Base-by-base conservation (phyloP, 73 alveolate genomes). In the Blepharisma japonicum region DNA sequence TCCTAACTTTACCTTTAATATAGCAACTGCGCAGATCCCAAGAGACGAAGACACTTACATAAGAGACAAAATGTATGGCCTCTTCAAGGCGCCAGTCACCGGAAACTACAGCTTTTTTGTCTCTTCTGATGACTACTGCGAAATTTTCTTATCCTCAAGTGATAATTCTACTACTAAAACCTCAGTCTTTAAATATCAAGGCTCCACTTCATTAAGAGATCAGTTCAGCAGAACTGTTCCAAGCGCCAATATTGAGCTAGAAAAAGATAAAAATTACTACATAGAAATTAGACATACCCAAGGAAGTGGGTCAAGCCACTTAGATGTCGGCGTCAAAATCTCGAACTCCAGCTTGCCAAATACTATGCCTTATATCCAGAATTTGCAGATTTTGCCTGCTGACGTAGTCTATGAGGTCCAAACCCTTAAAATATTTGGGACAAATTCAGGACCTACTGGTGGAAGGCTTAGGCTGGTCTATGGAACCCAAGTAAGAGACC, bases 71-170 rank as follows among this genome's bases (percentile, higher is more conserved):
- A 61, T 61, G 0, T 9, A 20, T 2, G 89, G 89, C 6, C 72
- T n/a, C 27, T 81, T 81, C 61, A 81, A 76, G 23, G 72, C 85
- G 3, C 85, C 85, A 0, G 53, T 50, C 20, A 6, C 79, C 7
- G 84, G 85, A 7, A 55, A 42, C 21, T 81, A 81, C 81, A 74
- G 79, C 23, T 81, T 81, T 55, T 81, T 45, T 46, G 7, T 81
- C 47, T 38, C 89, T 4, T 81, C 84, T 55, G 89, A 81, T 23
- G 89, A 81, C 46, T n/a, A 6, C 21, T 71, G 84, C 53, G 51
- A 32, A 48, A 80, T 72, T 8, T 71, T 42, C 38, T 66, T 81
- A 5, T 32, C 80, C 27, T 49, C 76, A 11, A 55, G 53, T 72
- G 48, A 45, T 27, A 66, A 56, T 76, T 56, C 79, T 7, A 45